Base-by-base conservation (phyloP, 306 rosid species). In the Adenanthera pavonina region DNA sequence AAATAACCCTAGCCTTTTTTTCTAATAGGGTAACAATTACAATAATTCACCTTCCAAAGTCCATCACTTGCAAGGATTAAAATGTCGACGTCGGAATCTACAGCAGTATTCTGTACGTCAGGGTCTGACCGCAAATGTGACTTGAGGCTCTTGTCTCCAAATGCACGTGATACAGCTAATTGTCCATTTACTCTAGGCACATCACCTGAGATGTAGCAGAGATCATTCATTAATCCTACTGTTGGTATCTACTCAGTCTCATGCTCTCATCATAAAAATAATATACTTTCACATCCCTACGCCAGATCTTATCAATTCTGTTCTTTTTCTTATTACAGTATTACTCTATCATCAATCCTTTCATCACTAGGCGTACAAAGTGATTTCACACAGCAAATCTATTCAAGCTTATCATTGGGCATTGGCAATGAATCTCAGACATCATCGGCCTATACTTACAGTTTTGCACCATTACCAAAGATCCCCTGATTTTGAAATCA, bases 101-200 rank as follows among this genome's bases (percentile, higher is more conserved):
- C 51, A n/a, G 3, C 49, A 25, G 81, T 40, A 67, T 77, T 76
- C 15, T 33, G 71, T 65, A 89, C 73, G 69, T 89, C 95, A 0
- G 93, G 95, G 68, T 91, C 95, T 1, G 95, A 91, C 69, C 93
- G 92, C 88, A 89, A 60, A 74, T 91, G 95, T 43, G 86, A 83
- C 83, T 91, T 91, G 34, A 91, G 95, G 84, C 93, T 91, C 76
- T 91, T 91, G 84, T 91, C 95, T 59, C 95, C 95, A 46, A 91
- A 91, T 49, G 95, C 95, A 52, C 93, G 95, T 60, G 95, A 89
- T 79, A 89, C 95, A 3, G 95, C 95, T 74, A 91, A 80, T 81
- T 91, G 93, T 34, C 95, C 95, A 5, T 91, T 91, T 49, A 91
- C 95, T 82, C 95, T 77, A 51, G 92, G 93, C 30, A 91, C 95